These are phyloP conservation scores for Heterobasidion parviporum DNA, from an alignment of 1,284 basidiomycete genomes.

Conservation along the genomic window DNA sequence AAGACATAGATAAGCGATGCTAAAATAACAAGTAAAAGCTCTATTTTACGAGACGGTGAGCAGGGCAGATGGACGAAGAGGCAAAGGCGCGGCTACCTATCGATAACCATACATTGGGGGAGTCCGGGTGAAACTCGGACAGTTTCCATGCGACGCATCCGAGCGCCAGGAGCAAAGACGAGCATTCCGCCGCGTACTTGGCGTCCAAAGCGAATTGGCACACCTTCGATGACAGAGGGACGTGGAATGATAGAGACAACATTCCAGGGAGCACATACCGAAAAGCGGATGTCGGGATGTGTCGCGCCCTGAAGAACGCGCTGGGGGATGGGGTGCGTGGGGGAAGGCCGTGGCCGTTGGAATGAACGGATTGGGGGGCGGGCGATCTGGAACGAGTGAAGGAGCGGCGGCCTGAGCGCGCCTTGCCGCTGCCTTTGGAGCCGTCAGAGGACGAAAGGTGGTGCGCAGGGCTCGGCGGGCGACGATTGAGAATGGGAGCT, in stretches of 20 bases:
- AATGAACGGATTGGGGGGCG: constrained; percentile 22
- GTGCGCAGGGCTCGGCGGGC: constrained; percentile 5
- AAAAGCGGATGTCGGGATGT: constrained; percentile 11
- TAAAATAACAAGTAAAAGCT: constrained; percentile 49
- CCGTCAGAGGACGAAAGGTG: constrained; percentile 14
- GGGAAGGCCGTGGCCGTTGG: constrained; percentile 20
- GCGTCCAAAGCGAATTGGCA: constrained; percentile 45
- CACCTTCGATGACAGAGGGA: constrained; percentile 29
- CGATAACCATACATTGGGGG: constrained; percentile 6
- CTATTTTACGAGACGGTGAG: constrained; percentile 28
- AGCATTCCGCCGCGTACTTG: constrained; percentile 47
- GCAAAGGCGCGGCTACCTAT: constrained; percentile 3
- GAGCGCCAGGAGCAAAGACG: constrained; percentile 46
- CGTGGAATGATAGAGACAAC: constrained; percentile 30
- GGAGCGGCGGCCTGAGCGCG: constrained; percentile 14
- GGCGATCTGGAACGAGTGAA: constrained; percentile 59
- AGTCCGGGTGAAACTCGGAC: neutral
- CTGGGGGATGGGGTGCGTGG: constrained; percentile 21
- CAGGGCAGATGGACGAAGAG: neutral
- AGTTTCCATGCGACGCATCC: constrained; percentile 29
- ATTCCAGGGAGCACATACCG: constrained; percentile 33
- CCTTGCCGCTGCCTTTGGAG: constrained; percentile 16
- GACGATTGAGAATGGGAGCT: neutral
- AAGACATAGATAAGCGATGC: constrained; percentile 55
- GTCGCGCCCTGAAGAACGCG: constrained; percentile 17